Evolutionary conservation across 2,329 filamentous ascomycete species (phyloP).

Genomic region (Colletotrichum siamense): DNA sequence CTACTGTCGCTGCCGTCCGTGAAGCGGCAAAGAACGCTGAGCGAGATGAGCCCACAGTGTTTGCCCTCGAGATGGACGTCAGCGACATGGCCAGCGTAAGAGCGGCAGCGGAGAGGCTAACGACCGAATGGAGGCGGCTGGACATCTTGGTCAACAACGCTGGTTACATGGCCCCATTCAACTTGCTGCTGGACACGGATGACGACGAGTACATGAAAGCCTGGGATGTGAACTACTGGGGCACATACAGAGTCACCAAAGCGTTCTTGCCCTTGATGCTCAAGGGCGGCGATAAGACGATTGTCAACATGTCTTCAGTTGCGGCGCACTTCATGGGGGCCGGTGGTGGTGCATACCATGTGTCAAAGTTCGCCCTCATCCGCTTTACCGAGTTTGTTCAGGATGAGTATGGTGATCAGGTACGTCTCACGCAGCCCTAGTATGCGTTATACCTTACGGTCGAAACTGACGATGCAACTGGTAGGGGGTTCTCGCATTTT

Average conservation of each 20-base stretch:
- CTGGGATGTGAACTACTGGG: slow-evolving; percentile 57
- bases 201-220: slow-evolving; percentile 50
- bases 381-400: slow-evolving; percentile 55
- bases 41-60: slow-evolving; percentile 40
- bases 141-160: slow-evolving; percentile 52
- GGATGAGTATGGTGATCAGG: slow-evolving; percentile 43
- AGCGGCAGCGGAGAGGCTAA: slow-evolving; percentile 28
- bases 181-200: slow-evolving; percentile 34
- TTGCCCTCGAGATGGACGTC: slow-evolving; percentile 45
- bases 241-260: slow-evolving; percentile 47
- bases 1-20: slow-evolving; percentile 38
- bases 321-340: slow-evolving; percentile 40
- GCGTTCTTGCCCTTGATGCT: slow-evolving; percentile 55
- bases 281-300: slow-evolving; percentile 37
- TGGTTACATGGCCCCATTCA: slow-evolving; percentile 42
- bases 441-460: background rate
- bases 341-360: slow-evolving; percentile 48
- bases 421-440: background rate
- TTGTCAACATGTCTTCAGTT: slow-evolving; percentile 53
- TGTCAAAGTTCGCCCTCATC: slow-evolving; percentile 53
- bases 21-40: slow-evolving; percentile 36
- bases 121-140: slow-evolving; percentile 34
- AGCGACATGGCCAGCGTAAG: slow-evolving; percentile 35
- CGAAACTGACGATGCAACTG: background rate
- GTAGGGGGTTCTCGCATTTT: slow-evolving; percentile 44